phyloP scores from a whole-genome alignment of 2,329 filamentous ascomycete genomes.

The Beauveria australis region DNA sequence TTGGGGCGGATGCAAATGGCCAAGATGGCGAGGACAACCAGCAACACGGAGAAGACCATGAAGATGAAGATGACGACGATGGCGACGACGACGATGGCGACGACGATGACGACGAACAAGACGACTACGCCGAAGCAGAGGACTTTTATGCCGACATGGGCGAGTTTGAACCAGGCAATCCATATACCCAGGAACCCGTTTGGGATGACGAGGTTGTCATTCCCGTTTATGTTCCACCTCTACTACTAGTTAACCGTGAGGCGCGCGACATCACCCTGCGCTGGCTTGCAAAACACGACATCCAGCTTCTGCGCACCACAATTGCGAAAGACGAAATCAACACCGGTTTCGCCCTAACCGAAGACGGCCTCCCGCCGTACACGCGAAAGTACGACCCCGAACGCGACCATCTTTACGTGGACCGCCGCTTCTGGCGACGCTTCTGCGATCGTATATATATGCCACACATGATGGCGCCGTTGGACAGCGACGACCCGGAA shows the following conservation, averaged over 20 bases:
- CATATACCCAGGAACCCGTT: not conserved
- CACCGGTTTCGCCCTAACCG: not conserved
- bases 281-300: constrained; percentile 14
- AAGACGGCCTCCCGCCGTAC: not conserved
- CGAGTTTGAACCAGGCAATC: not conserved
- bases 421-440: constrained; percentile 3
- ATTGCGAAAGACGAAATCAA: not conserved
- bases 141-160: not conserved
- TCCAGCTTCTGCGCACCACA: not conserved
- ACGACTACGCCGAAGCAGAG: not conserved
- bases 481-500: not conserved
- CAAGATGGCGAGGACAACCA: not conserved
- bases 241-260: constrained; percentile 17
- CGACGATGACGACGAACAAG: not conserved
- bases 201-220: constrained; percentile 11
- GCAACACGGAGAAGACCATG: not conserved
- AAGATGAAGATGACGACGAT: not conserved
- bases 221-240: constrained; percentile 13
- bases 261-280: constrained; percentile 13
- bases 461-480: not conserved
- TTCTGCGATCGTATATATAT: constrained; percentile 4
- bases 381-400: constrained; percentile 3
- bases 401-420: constrained; percentile 5
- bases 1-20: not conserved
- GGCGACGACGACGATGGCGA: not conserved